A percentile compares a stretch with the other conserved stretches of the same genome.
Evolutionary conservation across 345 rosid species (phyloP).

Genomic region (Trapa bicornis): DNA sequence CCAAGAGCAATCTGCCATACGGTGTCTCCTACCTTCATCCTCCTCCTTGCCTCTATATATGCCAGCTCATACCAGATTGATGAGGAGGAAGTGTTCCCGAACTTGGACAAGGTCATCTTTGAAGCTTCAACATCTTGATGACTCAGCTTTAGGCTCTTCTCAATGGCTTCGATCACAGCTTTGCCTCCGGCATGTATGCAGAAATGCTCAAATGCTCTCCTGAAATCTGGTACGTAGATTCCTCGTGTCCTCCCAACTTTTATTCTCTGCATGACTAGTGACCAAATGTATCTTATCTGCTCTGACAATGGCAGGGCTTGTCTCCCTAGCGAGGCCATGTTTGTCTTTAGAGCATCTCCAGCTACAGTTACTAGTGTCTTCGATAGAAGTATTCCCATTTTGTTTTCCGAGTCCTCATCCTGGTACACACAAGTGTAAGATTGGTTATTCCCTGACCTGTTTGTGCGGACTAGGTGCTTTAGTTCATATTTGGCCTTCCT

Average conservation of each 20-base stretch:
- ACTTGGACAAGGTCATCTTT: constrained; percentile 46
- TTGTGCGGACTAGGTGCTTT: constrained; percentile 33
- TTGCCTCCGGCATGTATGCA: constrained; percentile 55
- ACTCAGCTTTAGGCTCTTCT: constrained; percentile 29
- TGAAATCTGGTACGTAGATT: constrained; percentile 39
- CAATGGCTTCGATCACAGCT: constrained; percentile 43
- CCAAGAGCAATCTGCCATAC: constrained; percentile 64
- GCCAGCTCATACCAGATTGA: constrained; percentile 47
- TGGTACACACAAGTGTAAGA: constrained; percentile 43
- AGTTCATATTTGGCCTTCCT: constrained; percentile 36
- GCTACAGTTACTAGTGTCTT: constrained; percentile 40
- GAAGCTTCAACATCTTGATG: constrained; percentile 45
- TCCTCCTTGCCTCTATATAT: constrained; percentile 36
- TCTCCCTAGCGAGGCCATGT: constrained; percentile 37
- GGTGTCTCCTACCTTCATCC: constrained; percentile 33
- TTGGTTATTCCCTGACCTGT: constrained; percentile 31
- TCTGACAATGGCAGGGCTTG: constrained; percentile 38
- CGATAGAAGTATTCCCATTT: constrained; percentile 34
- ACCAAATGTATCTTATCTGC: constrained; percentile 20
- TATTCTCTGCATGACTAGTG: constrained; percentile 24
- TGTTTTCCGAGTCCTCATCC: constrained; percentile 37
- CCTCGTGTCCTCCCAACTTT: constrained; percentile 18
- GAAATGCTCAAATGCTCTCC: constrained; percentile 50
- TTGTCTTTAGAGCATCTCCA: constrained; percentile 30
- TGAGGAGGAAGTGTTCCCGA: constrained; percentile 49